A percentile compares a stretch with the other conserved stretches of the same genome.
Conservation (phyloP, 2,329 filamentous ascomycete genomes). For the Pseudogymnoascus pannorum region DNA sequence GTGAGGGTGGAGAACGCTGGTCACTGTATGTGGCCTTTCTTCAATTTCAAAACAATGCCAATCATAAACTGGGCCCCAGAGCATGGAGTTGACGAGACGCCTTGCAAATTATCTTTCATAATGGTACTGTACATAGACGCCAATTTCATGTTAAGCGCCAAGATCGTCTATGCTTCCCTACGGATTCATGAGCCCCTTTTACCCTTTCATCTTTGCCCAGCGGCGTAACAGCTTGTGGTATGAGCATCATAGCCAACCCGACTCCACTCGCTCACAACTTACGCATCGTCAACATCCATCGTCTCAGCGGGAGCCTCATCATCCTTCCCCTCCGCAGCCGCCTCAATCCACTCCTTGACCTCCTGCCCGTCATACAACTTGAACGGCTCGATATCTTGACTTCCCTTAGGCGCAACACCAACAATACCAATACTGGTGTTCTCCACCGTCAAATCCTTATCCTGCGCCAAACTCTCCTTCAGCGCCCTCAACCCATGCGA, state of each 20-base stretch:
- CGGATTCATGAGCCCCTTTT: slow-evolving; percentile 4
- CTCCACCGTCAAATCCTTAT: slow-evolving; percentile 94
- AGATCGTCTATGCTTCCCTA: slow-evolving; percentile 7
- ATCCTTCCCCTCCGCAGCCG: slow-evolving; percentile 51
- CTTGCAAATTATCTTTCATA: slow-evolving; percentile 2
- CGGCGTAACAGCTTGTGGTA: not conserved
- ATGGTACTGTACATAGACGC: slow-evolving; percentile 8
- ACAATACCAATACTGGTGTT: slow-evolving; percentile 91
- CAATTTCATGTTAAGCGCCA: slow-evolving; percentile 7
- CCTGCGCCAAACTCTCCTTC: slow-evolving; percentile 93
- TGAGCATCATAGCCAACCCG: not conserved
- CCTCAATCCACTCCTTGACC: slow-evolving; percentile 78
- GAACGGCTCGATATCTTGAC: slow-evolving; percentile 65
- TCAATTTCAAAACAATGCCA: not conserved
- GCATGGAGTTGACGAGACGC: not conserved
- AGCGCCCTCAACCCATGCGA: slow-evolving; percentile 83
- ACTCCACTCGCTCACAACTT: slow-evolving; percentile 12
- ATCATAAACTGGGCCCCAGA: not conserved
- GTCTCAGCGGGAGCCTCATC: slow-evolving; percentile 37
- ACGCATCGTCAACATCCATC: slow-evolving; percentile 38
- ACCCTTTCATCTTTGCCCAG: not conserved
- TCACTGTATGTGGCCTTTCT: not conserved
- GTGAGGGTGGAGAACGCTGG: not conserved
- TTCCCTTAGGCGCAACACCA: slow-evolving; percentile 48
- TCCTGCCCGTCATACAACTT: slow-evolving; percentile 86